Evolutionary conservation across 1,139 yeast genomes (phyloP).

Genomic region (Sugiyamaella novakii): DNA sequence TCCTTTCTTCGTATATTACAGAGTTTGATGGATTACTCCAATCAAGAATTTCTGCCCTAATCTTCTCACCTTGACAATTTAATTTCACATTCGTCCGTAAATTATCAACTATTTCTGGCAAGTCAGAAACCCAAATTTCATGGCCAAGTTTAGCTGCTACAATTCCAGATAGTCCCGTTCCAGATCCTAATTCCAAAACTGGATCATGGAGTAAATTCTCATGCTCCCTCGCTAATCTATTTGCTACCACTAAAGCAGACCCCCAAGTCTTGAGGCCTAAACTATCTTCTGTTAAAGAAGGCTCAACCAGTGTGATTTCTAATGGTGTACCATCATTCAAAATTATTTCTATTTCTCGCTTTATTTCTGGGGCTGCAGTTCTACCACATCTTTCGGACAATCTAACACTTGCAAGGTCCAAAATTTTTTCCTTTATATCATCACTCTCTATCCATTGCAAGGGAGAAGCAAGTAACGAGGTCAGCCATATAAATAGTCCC

Average conservation of each 20-base stretch:
- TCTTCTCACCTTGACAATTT: conserved; percentile 47
- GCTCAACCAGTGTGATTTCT: conserved; percentile 63
- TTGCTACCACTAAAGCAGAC: conserved; percentile 71
- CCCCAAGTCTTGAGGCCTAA: conserved; percentile 97
- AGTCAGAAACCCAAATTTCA: conserved; percentile 67
- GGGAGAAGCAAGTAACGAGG: conserved; percentile 61
- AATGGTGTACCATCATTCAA: conserved; percentile 17
- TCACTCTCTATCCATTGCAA: conserved; percentile 52
- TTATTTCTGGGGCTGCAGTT: conserved; percentile 75
- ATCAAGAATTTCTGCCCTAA: conserved; percentile 60
- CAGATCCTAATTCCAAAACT: conserved; percentile 84
- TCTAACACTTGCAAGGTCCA: conserved; percentile 60
- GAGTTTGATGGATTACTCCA: conserved; percentile 62
- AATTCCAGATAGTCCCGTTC: conserved; percentile 90
- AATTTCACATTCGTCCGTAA: conserved; percentile 56
- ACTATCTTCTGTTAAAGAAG: conserved; percentile 82
- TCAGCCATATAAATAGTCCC: conserved; percentile 60
- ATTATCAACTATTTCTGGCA: conserved; percentile 75
- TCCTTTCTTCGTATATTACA: conserved; percentile 20
- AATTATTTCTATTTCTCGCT: conserved; percentile 48
- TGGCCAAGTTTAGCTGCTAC: conserved; percentile 54
- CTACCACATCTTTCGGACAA: conserved; percentile 86
- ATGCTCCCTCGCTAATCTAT: conserved; percentile 47
- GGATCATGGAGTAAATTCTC: conserved; percentile 42
- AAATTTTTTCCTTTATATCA: conserved; percentile 48